These are phyloP conservation scores for Eucalyptus sideroxylon DNA, from an alignment of 345 rosid species.

Conservation along the genomic window DNA sequence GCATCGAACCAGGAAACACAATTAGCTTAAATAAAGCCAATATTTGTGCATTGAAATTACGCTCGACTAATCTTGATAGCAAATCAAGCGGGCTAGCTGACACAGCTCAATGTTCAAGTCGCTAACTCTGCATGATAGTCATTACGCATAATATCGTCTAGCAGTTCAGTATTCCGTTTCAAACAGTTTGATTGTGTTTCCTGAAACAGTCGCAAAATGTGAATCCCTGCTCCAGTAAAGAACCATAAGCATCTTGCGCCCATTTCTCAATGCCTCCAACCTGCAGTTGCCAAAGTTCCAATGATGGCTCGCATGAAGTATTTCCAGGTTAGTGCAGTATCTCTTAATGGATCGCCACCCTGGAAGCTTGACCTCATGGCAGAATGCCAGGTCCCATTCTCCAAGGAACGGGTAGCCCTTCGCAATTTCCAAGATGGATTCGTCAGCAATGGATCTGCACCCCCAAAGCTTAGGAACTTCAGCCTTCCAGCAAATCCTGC, in stretches of 20 bases:
- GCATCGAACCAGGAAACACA: background rate
- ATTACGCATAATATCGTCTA: background rate
- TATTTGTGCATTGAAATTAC: background rate
- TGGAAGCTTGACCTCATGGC: conserved; percentile 37
- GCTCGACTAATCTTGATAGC: background rate
- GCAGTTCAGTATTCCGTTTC: background rate
- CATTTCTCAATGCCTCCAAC: conserved; percentile 42
- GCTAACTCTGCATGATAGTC: background rate
- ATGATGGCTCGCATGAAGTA: conserved; percentile 65
- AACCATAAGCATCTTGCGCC: conserved; percentile 47
- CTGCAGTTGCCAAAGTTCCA: conserved; percentile 48
- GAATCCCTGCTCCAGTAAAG: conserved; percentile 25
- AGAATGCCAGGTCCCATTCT: conserved; percentile 65
- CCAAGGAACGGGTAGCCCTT: conserved; percentile 56
- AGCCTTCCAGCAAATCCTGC: conserved; percentile 41
- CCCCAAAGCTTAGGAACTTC: conserved; percentile 44
- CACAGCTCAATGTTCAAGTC: background rate
- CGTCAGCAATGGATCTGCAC: conserved; percentile 56
- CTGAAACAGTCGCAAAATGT: background rate
- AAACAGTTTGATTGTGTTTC: background rate
- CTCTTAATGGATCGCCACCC: conserved; percentile 60
- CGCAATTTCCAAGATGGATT: conserved; percentile 51
- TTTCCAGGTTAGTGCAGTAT: conserved; percentile 42
- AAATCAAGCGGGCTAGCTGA: background rate
- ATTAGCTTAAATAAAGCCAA: background rate